Evolutionary conservation across 176 grass and related monocot species (phyloP).

Genomic region (Saccharum officinarum): DNA sequence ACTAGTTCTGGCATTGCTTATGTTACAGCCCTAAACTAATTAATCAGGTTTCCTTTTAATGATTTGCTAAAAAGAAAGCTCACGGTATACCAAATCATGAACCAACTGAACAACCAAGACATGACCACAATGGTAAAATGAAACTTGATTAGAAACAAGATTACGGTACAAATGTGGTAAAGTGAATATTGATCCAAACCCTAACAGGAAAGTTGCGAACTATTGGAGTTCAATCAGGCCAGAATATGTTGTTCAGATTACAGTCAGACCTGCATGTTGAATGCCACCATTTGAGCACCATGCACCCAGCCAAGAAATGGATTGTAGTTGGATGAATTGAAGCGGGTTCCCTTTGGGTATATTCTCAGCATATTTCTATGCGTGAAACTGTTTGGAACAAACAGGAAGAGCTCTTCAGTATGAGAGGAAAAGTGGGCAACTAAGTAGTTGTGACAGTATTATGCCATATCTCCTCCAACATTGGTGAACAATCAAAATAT

Average conservation of each 20-base stretch:
- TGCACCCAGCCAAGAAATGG: slow-evolving; percentile 97
- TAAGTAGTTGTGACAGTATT: background rate
- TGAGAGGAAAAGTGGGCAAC: slow-evolving; percentile 19
- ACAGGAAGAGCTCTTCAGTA: slow-evolving; percentile 40
- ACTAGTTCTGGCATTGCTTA: background rate
- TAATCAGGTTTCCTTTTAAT: background rate
- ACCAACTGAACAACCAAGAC: background rate
- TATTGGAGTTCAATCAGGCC: background rate
- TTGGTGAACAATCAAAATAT: slow-evolving; percentile 5
- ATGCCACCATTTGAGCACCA: slow-evolving; percentile 99
- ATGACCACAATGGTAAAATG: background rate
- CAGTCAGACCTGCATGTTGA: slow-evolving; percentile 90
- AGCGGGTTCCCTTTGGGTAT: slow-evolving; percentile 80
- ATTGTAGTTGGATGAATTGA: slow-evolving; percentile 96
- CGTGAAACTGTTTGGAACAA: slow-evolving; percentile 74
- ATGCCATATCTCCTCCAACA: background rate
- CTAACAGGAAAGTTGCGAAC: background rate
- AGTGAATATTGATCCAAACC: slow-evolving; percentile 1
- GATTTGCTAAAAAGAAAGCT: background rate
- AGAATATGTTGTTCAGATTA: slow-evolving; percentile 4
- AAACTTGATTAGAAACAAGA: background rate
- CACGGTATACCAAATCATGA: background rate
- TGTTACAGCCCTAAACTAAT: background rate
- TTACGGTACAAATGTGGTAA: background rate
- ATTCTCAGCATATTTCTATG: slow-evolving; percentile 89